Evolutionary conservation across 2,329 filamentous ascomycete species (phyloP).

Genomic region (Fusarium devonianum): DNA sequence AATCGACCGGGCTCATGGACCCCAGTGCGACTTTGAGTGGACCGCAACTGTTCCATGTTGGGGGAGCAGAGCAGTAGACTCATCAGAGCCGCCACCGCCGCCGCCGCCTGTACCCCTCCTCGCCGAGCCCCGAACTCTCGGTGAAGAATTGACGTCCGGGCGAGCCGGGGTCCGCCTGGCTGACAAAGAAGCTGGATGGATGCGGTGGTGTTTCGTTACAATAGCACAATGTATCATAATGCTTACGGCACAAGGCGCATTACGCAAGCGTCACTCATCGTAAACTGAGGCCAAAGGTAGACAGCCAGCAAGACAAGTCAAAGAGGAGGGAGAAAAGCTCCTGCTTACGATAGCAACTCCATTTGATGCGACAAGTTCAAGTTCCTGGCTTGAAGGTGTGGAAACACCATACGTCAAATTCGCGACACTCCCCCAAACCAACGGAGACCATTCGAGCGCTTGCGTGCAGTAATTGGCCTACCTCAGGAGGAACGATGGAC

Average conservation of each 20-base stretch:
- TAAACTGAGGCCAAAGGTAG: slow-evolving; percentile 4
- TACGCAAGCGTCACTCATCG: slow-evolving; percentile 6
- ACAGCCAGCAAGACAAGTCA: slow-evolving; percentile 5
- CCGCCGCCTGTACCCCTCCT: slow-evolving; percentile 24
- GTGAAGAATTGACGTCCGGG: slow-evolving; percentile 37
- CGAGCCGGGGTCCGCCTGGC: slow-evolving; percentile 34
- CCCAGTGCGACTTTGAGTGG: slow-evolving; percentile 34
- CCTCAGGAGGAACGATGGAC: slow-evolving; percentile 7
- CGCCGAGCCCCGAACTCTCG: slow-evolving; percentile 37
- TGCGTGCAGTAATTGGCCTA: slow-evolving; percentile 18
- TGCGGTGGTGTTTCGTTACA: slow-evolving; percentile 23
- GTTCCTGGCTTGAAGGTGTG: slow-evolving; percentile 20
- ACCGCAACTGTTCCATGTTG: slow-evolving; percentile 35
- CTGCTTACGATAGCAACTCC: slow-evolving; percentile 18
- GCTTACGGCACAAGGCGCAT: slow-evolving; percentile 25
- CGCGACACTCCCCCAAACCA: slow-evolving; percentile 26
- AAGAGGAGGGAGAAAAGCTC: slow-evolving; percentile 7
- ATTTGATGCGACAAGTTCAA: slow-evolving; percentile 21
- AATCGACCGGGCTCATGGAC: slow-evolving; percentile 15
- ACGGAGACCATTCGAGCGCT: slow-evolving; percentile 26
- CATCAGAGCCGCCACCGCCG: slow-evolving; percentile 29
- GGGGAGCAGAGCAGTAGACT: slow-evolving; percentile 17
- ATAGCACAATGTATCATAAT: slow-evolving; percentile 35
- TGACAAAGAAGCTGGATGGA: slow-evolving; percentile 28
- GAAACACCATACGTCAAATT: slow-evolving; percentile 34